Percentiles rank a stretch among this genome's conserved stretches.
Conservation (phyloP, 2,329 filamentous ascomycete genomes). For the Arthrocladium fulminans region DNA sequence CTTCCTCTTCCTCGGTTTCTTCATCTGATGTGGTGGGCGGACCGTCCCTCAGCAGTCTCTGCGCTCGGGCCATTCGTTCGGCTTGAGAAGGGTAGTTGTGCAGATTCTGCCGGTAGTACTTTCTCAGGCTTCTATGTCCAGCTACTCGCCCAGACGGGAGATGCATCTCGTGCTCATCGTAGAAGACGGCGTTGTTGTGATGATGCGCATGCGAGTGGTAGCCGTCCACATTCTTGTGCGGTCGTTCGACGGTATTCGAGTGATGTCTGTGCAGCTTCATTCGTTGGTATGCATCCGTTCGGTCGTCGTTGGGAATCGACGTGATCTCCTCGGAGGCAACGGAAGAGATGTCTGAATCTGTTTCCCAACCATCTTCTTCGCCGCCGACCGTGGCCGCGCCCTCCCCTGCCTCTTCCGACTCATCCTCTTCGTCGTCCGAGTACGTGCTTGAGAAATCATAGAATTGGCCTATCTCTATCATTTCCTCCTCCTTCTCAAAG, state of each 20-base stretch:
- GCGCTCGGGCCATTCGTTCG: constrained; percentile 55
- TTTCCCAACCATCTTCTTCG: constrained; percentile 85
- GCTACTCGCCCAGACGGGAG: constrained; percentile 82
- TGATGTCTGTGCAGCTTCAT: constrained; percentile 68
- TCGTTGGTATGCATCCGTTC: constrained; percentile 62
- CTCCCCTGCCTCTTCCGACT: constrained; percentile 50
- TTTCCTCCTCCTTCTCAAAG: constrained; percentile 77
- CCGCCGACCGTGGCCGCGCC: constrained; percentile 56
- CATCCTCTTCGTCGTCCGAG: constrained; percentile 64
- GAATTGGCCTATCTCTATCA: constrained; percentile 88
- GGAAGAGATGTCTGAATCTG: constrained; percentile 81
- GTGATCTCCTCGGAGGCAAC: constrained; percentile 77
- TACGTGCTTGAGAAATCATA: constrained; percentile 97
- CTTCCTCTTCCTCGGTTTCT: constrained; percentile 47
- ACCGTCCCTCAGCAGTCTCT: constrained; percentile 28
- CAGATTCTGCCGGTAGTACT: constrained; percentile 89
- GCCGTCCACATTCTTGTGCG: constrained; percentile 65
- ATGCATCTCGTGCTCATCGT: constrained; percentile 89
- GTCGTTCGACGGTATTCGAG: constrained; percentile 59
- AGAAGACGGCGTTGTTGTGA: constrained; percentile 65
- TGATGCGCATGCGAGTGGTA: constrained; percentile 79
- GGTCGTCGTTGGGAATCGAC: constrained; percentile 65
- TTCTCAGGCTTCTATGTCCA: constrained; percentile 77
- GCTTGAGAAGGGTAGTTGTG: constrained; percentile 70
- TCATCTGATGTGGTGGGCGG: constrained; percentile 36